phyloP scores from a whole-genome alignment of 352 stramenopile species.

The Globisporangium barbulae region DNA sequence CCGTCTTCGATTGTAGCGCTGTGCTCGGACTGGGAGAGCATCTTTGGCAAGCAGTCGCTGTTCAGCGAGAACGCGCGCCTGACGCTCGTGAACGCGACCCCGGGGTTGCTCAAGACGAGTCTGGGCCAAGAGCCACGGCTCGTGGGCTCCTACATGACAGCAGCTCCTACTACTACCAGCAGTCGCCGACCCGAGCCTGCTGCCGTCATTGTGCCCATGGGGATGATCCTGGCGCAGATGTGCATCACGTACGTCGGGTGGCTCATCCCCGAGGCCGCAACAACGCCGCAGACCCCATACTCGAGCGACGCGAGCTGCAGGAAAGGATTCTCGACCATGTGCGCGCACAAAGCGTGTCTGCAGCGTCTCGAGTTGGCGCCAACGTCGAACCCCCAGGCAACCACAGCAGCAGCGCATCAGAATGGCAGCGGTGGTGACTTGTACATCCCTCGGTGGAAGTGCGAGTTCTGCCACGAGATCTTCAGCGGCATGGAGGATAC shows the following conservation, averaged over 20 bases:
- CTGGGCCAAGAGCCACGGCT: conserved; percentile 13
- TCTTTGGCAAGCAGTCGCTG: conserved; percentile 62
- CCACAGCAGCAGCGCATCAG: not conserved
- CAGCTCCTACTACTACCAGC: not conserved
- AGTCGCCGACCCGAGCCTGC: not conserved
- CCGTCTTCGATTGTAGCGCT: conserved; percentile 30
- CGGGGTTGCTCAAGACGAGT: conserved; percentile 35
- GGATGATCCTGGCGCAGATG: conserved; percentile 22
- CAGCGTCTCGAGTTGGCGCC: conserved; percentile 21
- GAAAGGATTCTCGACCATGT: conserved; percentile 43
- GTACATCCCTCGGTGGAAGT: conserved; percentile 38
- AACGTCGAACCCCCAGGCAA: not conserved
- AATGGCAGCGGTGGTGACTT: not conserved
- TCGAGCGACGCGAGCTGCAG: conserved; percentile 42
- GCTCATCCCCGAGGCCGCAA: conserved; percentile 35
- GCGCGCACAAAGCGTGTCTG: conserved; percentile 31
- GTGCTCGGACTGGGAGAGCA: conserved; percentile 61
- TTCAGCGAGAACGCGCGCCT: conserved; percentile 40
- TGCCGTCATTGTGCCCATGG: not conserved
- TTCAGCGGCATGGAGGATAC: conserved; percentile 50
- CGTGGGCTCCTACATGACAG: not conserved
- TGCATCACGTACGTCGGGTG: conserved; percentile 38
- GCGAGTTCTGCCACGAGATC: conserved; percentile 48
- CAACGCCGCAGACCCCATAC: conserved; percentile 9
- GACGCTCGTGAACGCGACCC: conserved; percentile 42